Base-by-base conservation (phyloP, 202 grass and related monocot genomes). In the Digitaria exilis region DNA sequence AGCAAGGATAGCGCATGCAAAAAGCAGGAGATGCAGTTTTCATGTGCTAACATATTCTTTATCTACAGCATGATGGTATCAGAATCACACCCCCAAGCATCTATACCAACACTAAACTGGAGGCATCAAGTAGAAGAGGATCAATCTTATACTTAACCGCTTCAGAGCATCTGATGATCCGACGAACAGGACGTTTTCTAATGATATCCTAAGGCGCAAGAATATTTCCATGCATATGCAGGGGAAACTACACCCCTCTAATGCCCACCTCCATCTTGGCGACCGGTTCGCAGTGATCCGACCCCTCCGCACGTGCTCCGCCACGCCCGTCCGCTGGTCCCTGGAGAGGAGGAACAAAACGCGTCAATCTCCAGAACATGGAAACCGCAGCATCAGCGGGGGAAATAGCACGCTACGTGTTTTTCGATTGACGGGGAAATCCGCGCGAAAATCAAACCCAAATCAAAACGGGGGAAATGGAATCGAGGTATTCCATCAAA, bases 151-250 rank as follows among this genome's bases (percentile, higher is more conserved):
- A 59, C 17, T 39, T 7, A 65, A 80, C 35, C 69, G 6, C 39
- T 77, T 28, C 57, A 74, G 30, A 70, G 44, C 52, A 87, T 70
- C 34, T 35, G 68, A 80, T 73, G 61, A 71, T 62, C 22, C 2
- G 44, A 70, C 5, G 31, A 69, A 68, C 73, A 62, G 7, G 24
- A 61, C 4, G 62, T 63, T 57, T 70, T 80, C 19, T 24, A 61
- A 69, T 29, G 18, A 62, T 83, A 69, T 79, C 68, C 30, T 34
- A 45, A 7, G 22, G 42, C 9, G 76, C 7, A 31, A 65, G 76
- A 90, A 87, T 76, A 87, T 65, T 69, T 48, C 22, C 21, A 67
- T 70, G 88, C 75, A 87, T 87, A 90, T 90, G 73, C 62, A 80
- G 63, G 60, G 69, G 28, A 61, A 90, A 65, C 14, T 70, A 25